Evolutionary conservation across 78 protist genomes (phyloP).

Genomic region (Dictyostelium discoideum): DNA sequence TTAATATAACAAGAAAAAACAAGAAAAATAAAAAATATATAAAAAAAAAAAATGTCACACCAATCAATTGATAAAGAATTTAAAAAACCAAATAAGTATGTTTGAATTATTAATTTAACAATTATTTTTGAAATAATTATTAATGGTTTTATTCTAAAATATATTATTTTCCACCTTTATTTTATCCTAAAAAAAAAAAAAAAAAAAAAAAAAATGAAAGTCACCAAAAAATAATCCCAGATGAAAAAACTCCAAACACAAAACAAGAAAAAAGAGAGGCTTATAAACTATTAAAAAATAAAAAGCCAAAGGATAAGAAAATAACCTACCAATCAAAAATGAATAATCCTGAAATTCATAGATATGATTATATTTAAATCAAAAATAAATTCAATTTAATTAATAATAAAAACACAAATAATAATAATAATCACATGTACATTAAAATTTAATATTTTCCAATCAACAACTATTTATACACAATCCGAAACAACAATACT

Average conservation of each 20-base stretch:
- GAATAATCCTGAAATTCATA: constrained; percentile 6
- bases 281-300: constrained; percentile 44
- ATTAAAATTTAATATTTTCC: background rate
- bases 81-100: constrained; percentile 18
- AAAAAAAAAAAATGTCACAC: background rate
- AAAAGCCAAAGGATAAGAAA: constrained; percentile 63
- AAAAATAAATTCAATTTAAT: background rate
- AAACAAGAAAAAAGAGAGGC: constrained; percentile 29
- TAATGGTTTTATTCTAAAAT: background rate
- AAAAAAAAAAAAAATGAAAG: background rate
- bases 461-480: background rate
- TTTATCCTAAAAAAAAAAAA: background rate
- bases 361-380: background rate
- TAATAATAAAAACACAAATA: background rate
- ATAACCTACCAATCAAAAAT: constrained; percentile 30
- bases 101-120: background rate
- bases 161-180: background rate
- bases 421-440: background rate
- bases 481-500: background rate
- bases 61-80: constrained; percentile 25
- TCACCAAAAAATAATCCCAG: background rate
- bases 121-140: too few relatives aligned
- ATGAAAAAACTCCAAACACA: background rate
- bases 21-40: too few relatives aligned
- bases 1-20: background rate